phyloP scores from a whole-genome alignment of 2,329 filamentous ascomycete genomes.

The Colletotrichum godetiae region DNA sequence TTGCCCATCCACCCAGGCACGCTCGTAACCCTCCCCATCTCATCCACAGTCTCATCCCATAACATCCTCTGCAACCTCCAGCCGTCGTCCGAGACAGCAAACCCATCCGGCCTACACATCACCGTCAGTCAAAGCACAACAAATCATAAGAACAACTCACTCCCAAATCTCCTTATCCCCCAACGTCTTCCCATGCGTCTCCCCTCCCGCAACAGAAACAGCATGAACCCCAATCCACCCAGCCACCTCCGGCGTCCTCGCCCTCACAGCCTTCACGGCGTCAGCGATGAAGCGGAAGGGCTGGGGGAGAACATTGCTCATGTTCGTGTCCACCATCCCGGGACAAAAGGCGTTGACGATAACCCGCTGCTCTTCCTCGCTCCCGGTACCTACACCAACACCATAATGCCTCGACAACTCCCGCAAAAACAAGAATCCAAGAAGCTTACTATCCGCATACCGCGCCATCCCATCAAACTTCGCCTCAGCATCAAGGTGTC shows the following conservation, averaged over 20 bases:
- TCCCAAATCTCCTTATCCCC: slow-evolving; percentile 21
- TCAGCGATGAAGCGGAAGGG: background rate
- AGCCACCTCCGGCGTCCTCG: slow-evolving; percentile 4
- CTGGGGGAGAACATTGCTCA: slow-evolving; percentile 13
- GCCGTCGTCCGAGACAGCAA: background rate
- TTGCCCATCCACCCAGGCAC: background rate
- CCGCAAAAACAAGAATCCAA: slow-evolving; percentile 2
- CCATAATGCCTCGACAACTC: slow-evolving; percentile 2
- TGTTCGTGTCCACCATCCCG: slow-evolving; percentile 23
- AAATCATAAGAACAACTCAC: background rate
- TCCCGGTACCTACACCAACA: background rate
- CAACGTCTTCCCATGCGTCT: slow-evolving; percentile 23
- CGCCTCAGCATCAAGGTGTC: background rate
- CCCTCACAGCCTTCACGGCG: slow-evolving; percentile 5
- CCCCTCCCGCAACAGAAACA: slow-evolving; percentile 9
- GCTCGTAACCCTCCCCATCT: background rate
- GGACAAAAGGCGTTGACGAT: slow-evolving; percentile 27
- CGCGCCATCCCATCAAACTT: slow-evolving; percentile 14
- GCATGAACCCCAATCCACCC: slow-evolving; percentile 18
- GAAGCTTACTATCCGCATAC: slow-evolving; percentile 25
- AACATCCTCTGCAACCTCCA: background rate
- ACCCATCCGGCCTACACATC: background rate
- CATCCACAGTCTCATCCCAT: slow-evolving; percentile 7
- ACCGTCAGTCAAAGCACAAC: background rate
- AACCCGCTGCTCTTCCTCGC: background rate